phyloP scores from a whole-genome alignment of 106 monocot genomes.

The Acorus calamus region DNA sequence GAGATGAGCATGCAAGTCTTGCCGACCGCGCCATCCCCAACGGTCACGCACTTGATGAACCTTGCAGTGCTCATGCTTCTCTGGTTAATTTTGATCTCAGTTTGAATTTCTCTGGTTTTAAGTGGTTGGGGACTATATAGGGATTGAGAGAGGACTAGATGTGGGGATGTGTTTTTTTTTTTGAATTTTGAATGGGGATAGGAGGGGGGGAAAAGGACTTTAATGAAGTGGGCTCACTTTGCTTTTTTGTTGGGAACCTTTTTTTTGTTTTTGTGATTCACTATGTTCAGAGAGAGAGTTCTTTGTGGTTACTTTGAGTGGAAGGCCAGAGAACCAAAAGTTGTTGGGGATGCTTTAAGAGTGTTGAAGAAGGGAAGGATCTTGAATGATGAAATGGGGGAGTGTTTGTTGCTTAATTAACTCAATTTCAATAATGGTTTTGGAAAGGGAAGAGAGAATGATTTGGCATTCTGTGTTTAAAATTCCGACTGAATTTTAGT shows the following conservation, averaged over 20 bases:
- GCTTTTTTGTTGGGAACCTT: background rate
- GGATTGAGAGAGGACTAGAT: constrained; percentile 2
- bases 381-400: no score
- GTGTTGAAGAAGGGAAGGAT: no score
- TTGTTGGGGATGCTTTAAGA: no score
- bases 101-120: background rate
- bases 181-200: constrained; percentile 14
- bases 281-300: background rate
- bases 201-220: constrained; percentile 8
- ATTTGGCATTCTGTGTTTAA: no score
- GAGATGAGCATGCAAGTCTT: constrained; percentile 96
- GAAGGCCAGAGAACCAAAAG: constrained; percentile 19
- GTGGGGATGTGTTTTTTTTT: constrained; percentile 11
- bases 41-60: constrained; percentile 85
- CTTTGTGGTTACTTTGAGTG: constrained; percentile 38
- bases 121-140: constrained; percentile 3
- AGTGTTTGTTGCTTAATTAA: no score
- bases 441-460: no score
- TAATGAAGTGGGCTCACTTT: no score
- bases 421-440: no score
- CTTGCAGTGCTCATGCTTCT: constrained; percentile 59
- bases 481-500: no score
- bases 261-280: background rate
- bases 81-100: background rate
- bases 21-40: constrained; percentile 84